Evolutionary conservation across 2,329 filamentous ascomycete genomes (phyloP).

Genomic region (Colletotrichum phormii): DNA sequence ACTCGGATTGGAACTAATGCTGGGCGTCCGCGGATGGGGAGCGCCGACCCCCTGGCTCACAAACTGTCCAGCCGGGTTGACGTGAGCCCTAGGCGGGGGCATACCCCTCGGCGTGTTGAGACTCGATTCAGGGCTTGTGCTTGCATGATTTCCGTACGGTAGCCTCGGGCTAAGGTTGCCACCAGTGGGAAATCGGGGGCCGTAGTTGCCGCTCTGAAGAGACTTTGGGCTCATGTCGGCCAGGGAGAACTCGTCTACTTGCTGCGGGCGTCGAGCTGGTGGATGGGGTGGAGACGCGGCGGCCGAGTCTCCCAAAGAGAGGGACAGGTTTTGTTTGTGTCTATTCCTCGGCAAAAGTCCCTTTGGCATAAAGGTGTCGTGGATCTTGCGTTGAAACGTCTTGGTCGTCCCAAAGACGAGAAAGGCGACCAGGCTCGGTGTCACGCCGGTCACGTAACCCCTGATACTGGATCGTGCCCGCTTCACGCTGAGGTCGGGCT

Average conservation of each 20-base stretch:
- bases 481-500: slow-evolving; percentile 46
- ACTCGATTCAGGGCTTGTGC: background rate
- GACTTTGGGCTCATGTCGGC: slow-evolving; percentile 7
- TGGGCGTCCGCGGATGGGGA: background rate
- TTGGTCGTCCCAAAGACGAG: slow-evolving; percentile 43
- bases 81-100: background rate
- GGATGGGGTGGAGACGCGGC: background rate
- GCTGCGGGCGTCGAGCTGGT: background rate
- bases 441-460: slow-evolving; percentile 42
- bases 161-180: background rate
- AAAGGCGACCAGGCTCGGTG: slow-evolving; percentile 40
- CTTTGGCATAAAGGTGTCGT: slow-evolving; percentile 14
- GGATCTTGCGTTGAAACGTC: slow-evolving; percentile 34
- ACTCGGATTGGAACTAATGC: background rate
- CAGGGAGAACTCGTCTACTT: slow-evolving; percentile 11
- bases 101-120: background rate
- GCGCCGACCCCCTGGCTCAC: too few relatives aligned
- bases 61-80: background rate
- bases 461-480: slow-evolving; percentile 36
- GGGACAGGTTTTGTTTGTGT: background rate
- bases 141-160: background rate
- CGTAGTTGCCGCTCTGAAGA: background rate
- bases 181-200: background rate
- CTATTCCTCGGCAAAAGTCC: background rate
- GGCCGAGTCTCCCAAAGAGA: background rate